Evolutionary conservation across 352 stramenopile genomes (phyloP).

Genomic region (Globisporangium lucens): DNA sequence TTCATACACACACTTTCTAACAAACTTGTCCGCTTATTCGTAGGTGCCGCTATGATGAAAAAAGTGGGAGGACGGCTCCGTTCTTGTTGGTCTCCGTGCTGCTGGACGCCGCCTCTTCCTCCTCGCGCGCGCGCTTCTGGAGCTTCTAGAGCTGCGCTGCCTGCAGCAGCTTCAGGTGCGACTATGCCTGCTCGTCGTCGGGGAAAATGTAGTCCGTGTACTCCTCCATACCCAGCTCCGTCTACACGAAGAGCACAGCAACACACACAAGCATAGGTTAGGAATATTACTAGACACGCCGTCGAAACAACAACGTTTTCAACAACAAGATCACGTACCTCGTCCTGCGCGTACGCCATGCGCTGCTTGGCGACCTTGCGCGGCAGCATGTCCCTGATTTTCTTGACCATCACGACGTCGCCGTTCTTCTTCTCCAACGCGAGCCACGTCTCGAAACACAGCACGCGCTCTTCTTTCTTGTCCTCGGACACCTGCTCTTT

Average conservation of each 20-base stretch:
- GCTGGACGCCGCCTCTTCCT: slow-evolving; percentile 20
- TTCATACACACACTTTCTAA: background rate
- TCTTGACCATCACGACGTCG: slow-evolving; percentile 58
- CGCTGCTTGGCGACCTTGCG: slow-evolving; percentile 96
- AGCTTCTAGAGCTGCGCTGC: slow-evolving; percentile 97
- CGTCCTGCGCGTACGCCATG: slow-evolving; percentile 91
- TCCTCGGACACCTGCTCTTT: slow-evolving; percentile 76
- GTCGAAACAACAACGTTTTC: slow-evolving; percentile 15
- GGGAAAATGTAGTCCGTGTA: slow-evolving; percentile 99
- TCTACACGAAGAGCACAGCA: slow-evolving; percentile 26
- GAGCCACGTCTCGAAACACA: slow-evolving; percentile 97
- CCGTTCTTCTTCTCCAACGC: slow-evolving; percentile 87
- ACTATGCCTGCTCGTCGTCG: slow-evolving; percentile 94
- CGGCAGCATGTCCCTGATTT: slow-evolving; percentile 93
- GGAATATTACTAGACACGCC: background rate
- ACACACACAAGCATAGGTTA: slow-evolving; percentile 5
- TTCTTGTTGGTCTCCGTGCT: slow-evolving; percentile 4
- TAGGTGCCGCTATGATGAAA: background rate
- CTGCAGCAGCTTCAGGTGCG: slow-evolving; percentile 97
- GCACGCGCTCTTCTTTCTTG: slow-evolving; percentile 93
- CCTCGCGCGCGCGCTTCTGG: slow-evolving; percentile 63
- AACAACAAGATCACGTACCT: slow-evolving; percentile 41
- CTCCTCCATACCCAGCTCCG: slow-evolving; percentile 93
- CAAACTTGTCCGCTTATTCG: background rate
- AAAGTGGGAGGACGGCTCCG: background rate